Percentiles rank a stretch among this genome's conserved stretches.
Evolutionary conservation across 345 rosid species (phyloP).

Genomic region (Hypericum androsaemum): DNA sequence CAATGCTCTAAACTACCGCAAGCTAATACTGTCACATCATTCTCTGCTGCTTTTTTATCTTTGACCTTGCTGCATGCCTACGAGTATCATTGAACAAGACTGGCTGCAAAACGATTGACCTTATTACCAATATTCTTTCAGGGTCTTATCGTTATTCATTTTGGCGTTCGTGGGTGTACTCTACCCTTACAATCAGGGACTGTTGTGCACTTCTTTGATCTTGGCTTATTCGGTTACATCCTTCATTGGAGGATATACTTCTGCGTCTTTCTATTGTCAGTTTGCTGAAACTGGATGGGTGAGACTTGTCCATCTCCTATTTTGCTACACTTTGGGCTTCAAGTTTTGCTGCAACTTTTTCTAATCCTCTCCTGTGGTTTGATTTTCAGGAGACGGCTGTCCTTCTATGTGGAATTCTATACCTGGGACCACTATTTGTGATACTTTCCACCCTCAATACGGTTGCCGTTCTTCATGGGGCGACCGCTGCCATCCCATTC

Average conservation of each 20-base stretch:
- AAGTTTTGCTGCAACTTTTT: not conserved
- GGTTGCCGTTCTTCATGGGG: slow-evolving; percentile 55
- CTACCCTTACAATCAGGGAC: slow-evolving; percentile 67
- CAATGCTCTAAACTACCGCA: too few species aligned
- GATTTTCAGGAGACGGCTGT: slow-evolving; percentile 55
- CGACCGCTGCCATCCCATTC: slow-evolving; percentile 72
- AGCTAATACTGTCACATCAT: too few species aligned
- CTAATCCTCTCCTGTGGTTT: not conserved
- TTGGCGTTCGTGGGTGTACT: slow-evolving; percentile 53
- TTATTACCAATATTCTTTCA: slow-evolving; percentile 23
- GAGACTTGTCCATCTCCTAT: slow-evolving; percentile 12
- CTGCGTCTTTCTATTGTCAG: slow-evolving; percentile 59
- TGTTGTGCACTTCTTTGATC: slow-evolving; percentile 47
- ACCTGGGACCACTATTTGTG: slow-evolving; percentile 43
- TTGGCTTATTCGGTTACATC: slow-evolving; percentile 49
- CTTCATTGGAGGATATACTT: slow-evolving; percentile 54
- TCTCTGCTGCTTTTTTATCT: too few species aligned
- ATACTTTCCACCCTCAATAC: slow-evolving; percentile 43
- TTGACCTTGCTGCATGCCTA: too few species aligned
- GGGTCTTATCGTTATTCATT: slow-evolving; percentile 45
- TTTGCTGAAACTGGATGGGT: slow-evolving; percentile 71
- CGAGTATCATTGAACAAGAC: too few species aligned
- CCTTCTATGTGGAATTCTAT: slow-evolving; percentile 52
- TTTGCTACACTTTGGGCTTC: not conserved
- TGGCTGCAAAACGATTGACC: not conserved